phyloP scores from a whole-genome alignment of 371 early-diverging fungal species.

The Globomyces sp. region DNA sequence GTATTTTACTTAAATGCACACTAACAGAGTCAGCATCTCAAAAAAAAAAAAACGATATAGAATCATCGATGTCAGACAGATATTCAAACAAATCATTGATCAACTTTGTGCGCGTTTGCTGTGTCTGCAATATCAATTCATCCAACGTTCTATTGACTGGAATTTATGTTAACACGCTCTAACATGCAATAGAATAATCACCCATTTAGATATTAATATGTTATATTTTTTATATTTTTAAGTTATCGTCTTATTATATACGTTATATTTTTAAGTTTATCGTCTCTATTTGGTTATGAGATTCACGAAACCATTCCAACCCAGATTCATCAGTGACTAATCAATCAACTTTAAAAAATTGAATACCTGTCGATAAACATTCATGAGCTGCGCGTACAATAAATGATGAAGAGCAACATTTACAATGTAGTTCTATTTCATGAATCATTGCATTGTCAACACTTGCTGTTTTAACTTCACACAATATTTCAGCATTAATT shows the following conservation, averaged over 20 bases:
- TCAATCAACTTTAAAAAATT: too few species aligned
- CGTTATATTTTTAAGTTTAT: constrained; percentile 1
- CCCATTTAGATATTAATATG: too few species aligned
- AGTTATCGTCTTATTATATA: constrained; percentile 1
- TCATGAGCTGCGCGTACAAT: constrained; percentile 16
- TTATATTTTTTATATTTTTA: neutral
- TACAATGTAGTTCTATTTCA: constrained; percentile 13
- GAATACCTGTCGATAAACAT: neutral
- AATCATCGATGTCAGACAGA: too few species aligned
- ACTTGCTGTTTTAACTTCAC: constrained; percentile 7
- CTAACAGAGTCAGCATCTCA: too few species aligned
- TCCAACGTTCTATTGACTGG: too few species aligned
- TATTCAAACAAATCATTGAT: too few species aligned
- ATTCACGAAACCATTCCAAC: constrained; percentile 9
- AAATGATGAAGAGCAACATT: constrained; percentile 3
- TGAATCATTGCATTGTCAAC: constrained; percentile 12
- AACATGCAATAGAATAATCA: too few species aligned
- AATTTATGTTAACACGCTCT: too few species aligned
- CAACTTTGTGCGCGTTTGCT: too few species aligned
- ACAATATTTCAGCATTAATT: neutral
- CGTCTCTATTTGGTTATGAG: neutral
- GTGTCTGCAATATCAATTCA: too few species aligned
- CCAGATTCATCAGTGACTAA: constrained; percentile 1
- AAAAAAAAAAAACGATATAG: too few species aligned
- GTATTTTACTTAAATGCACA: too few species aligned